Conservation (phyloP, 1,284 basidiomycete species). For the Tilletia setariae region DNA sequence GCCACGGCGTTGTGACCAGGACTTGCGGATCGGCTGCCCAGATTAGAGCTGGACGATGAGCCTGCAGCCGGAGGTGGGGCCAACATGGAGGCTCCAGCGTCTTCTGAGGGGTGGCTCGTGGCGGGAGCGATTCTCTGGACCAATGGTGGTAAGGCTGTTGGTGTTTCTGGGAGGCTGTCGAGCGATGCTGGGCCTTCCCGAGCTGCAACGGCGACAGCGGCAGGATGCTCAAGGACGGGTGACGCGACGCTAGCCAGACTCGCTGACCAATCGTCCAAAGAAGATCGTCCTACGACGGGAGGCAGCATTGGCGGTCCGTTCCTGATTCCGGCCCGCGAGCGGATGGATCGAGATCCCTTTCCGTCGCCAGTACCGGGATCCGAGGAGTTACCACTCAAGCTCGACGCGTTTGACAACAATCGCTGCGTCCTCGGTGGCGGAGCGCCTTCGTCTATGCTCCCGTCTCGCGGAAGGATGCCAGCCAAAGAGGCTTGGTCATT, state of each 20-base stretch:
- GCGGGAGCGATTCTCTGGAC: too few species aligned
- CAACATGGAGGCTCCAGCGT: too few species aligned
- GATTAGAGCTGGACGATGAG: too few species aligned
- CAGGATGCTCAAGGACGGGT: constrained; percentile 23
- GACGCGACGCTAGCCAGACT: constrained; percentile 37
- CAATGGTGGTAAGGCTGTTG: background rate
- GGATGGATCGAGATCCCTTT: background rate
- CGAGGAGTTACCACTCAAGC: constrained; percentile 4
- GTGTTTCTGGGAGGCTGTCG: constrained; percentile 3
- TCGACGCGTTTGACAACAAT: background rate
- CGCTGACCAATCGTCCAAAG: constrained; percentile 44
- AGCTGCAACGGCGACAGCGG: background rate
- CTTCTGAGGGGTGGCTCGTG: too few species aligned
- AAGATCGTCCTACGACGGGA: constrained; percentile 35
- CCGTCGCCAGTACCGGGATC: background rate
- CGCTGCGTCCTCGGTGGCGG: background rate
- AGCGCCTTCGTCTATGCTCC: background rate
- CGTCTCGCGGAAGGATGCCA: too few species aligned
- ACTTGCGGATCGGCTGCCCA: too few species aligned
- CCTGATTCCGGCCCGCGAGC: background rate
- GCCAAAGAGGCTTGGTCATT: too few species aligned
- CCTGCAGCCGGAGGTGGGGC: too few species aligned
- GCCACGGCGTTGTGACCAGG: too few species aligned
- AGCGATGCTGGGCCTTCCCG: background rate
- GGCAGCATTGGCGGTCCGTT: constrained; percentile 35